These are phyloP conservation scores for Aspergillus mulundensis DNA, from an alignment of 495 filamentous ascomycete species.

Conservation along the genomic window DNA sequence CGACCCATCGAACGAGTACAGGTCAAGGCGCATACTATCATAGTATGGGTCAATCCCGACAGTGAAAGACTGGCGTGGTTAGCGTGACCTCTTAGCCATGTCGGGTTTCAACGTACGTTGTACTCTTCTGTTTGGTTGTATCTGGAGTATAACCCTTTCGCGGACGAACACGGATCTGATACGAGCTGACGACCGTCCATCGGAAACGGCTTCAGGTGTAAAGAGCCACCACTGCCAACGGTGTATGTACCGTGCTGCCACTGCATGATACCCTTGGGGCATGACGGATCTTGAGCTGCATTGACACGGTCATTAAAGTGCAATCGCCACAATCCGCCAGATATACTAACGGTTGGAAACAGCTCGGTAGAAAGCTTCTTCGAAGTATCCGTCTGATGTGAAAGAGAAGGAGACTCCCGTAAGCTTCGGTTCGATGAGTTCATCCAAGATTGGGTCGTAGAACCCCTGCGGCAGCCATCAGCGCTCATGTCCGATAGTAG, in stretches of 20 bases:
- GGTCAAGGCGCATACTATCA: conserved; percentile 59
- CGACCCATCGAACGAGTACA: conserved; percentile 60
- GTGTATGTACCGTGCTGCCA: conserved; percentile 71
- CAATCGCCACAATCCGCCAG: not conserved
- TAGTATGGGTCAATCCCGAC: conserved; percentile 60
- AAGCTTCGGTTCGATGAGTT: conserved; percentile 62
- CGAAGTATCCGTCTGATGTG: conserved; percentile 65
- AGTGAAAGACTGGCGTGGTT: conserved; percentile 52
- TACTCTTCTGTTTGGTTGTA: conserved; percentile 67
- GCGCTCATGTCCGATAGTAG: not conserved
- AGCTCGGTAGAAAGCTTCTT: conserved; percentile 70
- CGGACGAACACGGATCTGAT: conserved; percentile 60
- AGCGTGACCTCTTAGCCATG: conserved; percentile 8
- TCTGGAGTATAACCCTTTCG: conserved; percentile 55
- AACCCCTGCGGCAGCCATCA: conserved; percentile 51
- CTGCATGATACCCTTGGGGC: conserved; percentile 68
- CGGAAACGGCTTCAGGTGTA: conserved; percentile 58
- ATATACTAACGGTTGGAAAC: conserved; percentile 64
- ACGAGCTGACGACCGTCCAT: conserved; percentile 70
- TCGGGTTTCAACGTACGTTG: conserved; percentile 46
- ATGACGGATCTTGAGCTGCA: conserved; percentile 58
- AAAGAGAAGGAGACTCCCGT: conserved; percentile 84
- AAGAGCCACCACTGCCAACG: conserved; percentile 52
- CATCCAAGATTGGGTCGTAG: conserved; percentile 67
- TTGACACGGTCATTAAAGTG: not conserved